Evolutionary conservation across 495 filamentous ascomycete genomes (phyloP), one percentile per base, ranked within the genome.

Genomic region (Cairneyella variabilis): DNA sequence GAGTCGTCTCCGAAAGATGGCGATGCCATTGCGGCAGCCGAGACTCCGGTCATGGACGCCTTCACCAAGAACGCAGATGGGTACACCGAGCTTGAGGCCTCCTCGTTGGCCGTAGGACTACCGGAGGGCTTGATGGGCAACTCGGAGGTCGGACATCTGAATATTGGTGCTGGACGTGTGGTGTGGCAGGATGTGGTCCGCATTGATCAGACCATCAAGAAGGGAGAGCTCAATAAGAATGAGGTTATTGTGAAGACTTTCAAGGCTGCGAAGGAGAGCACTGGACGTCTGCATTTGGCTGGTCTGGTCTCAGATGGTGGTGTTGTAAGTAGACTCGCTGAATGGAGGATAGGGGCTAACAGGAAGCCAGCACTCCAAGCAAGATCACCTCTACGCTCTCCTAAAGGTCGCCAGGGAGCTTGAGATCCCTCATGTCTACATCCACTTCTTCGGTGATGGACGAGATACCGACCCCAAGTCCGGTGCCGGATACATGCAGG

Each of bases 131-230:
- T 98, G 54, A 98, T 98, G 93, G 93, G 93, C 30, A 98, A 98
- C 75, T 93, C 88, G 66, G 93, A 98, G 70, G 93, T 98, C 60
- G 93, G 93, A 32, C 93, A 98, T 71, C 71, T 98, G 71, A 98
- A 98, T 76, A 97, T 98, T 71, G 93, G 93, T 65, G 93, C 93
- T 54, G 93, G 93, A 38, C 80, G 93, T 69, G 95, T 98, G 36
- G 93, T 98, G 62, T 98, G 93, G 93, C 93, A 98, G 71, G 93
- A 98, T 75, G 95, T 95, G 54, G 93, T 98, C 54, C 88, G 93
- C 63, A 98, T 98, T 71, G 93, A 97, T 71, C 85, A 88, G 73
- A 88, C 88, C 16, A 83, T 97, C 71, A 96, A 95, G 82, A 91
- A 91, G 64, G 83, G 80, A 26, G 84, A 95, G 66, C 64, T 98